Conservation (phyloP, 176 grass and related monocot species). For the Bolboschoenus planiculmis region DNA sequence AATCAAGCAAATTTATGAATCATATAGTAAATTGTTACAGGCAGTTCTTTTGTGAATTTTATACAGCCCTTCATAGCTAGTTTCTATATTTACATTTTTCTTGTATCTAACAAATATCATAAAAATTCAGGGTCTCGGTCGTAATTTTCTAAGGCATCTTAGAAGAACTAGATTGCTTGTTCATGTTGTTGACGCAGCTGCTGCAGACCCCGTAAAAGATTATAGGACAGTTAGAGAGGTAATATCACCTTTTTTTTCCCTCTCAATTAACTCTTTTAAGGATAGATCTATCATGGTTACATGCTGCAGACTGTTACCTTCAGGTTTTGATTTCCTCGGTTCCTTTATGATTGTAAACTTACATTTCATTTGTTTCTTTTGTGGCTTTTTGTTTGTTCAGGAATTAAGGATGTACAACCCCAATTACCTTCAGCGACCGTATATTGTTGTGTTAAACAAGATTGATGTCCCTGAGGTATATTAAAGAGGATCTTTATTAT, state of each 20-base stretch:
- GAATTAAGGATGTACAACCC: conserved; percentile 99
- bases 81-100: not conserved
- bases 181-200: conserved; percentile 90
- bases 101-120: not conserved
- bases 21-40: not conserved
- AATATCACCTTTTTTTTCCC: conserved; percentile 23
- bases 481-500: not conserved
- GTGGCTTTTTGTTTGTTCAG: conserved; percentile 32
- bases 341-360: not conserved
- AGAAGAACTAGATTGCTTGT: conserved; percentile 90
- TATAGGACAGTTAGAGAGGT: conserved; percentile 97
- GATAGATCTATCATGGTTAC: not conserved
- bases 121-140: conserved; percentile 74
- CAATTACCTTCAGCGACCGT: conserved; percentile 73
- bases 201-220: conserved; percentile 68
- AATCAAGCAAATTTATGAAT: not conserved
- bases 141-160: conserved; percentile 93
- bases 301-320: not conserved
- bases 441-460: conserved; percentile 90
- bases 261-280: not conserved
- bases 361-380: not conserved
- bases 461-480: conserved; percentile 88
- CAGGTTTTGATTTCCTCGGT: not conserved
- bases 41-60: not conserved
- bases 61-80: conserved; percentile 5